Evolutionary conservation across 257 asterid genomes (phyloP), one percentile per base, ranked within the genome.

Genomic region (Ilex aquifolium): DNA sequence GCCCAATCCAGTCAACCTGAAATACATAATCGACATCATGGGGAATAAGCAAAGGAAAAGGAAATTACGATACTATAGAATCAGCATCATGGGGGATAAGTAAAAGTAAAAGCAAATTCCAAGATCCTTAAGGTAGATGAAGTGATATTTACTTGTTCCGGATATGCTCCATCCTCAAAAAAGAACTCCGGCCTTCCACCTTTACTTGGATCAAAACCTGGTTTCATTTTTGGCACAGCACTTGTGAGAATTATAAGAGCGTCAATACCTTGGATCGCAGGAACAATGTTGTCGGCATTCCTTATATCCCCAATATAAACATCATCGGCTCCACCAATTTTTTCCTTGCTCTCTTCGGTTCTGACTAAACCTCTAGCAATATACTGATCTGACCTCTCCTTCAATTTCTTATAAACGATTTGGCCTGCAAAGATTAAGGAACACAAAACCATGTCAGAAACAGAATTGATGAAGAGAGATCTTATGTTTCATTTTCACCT

Each of bases 1-100:
- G 99, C 48, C 97, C 99, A 36, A 85, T 83, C 97, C 97, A 92
- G 36, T 92, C 99, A 39, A 89, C 97, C 99, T 92, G 61, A 48
- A 73, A 65, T 6, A 13, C 48, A 67, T 4, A 61, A 53, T 63
- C 40, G 31, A 65, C 30, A 61, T 69, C 50, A 64, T 29, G 32
- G 50, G 36, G 49, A 42, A 10, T 17, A 57, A 64, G 51, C 32
- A 2, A 8, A 48, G 6, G 5, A 36, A 36, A 36, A 21, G 27
- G 27, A 21, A 21, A 21, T 21, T 21, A 21, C 27, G 1, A 21
- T 21, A 21, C 27, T 6, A 13, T 52, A 67, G 2, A 61, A 53
- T 63, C 40, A 32, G 63, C 31, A 61, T 69, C 50, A 64, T 29
- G 32, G 44, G 36, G 49, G 44, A 10, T 17, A 57, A 64, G 51